A percentile compares a stretch with the other conserved stretches of the same genome.
phyloP scores from a whole-genome alignment of 805 yeast species.

The Dipodascus geniculatus region DNA sequence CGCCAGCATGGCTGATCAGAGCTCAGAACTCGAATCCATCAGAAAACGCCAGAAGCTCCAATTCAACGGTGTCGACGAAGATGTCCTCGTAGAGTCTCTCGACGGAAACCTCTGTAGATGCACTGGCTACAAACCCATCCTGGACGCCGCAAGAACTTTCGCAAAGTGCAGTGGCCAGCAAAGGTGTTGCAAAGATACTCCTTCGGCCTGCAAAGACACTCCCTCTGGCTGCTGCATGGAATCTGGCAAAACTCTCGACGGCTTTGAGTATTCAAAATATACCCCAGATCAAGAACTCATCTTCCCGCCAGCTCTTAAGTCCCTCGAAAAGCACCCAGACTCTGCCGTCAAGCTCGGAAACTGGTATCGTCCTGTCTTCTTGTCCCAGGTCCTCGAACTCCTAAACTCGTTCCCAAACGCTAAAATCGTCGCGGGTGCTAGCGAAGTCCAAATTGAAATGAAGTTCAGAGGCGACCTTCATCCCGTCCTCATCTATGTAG shows the following conservation, averaged over 20 bases:
- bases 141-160: conserved; percentile 33
- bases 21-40: too few relatives aligned
- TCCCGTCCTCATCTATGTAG: conserved; percentile 30
- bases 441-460: conserved; percentile 37
- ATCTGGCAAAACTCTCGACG: conserved; percentile 29
- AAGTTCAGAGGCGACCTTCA: conserved; percentile 33
- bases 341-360: conserved; percentile 26
- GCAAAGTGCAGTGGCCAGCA: not conserved
- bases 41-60: not conserved
- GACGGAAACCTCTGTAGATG: conserved; percentile 40
- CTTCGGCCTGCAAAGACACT: too few relatives aligned
- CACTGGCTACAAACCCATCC: conserved; percentile 39
- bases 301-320: conserved; percentile 30
- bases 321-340: conserved; percentile 20
- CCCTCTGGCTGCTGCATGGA: not conserved
- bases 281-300: conserved; percentile 29
- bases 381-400: conserved; percentile 28
- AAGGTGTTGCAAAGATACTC: conserved; percentile 17
- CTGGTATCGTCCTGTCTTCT: conserved; percentile 35
- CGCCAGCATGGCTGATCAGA: too few relatives aligned
- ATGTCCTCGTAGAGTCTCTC: conserved; percentile 33
- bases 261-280: conserved; percentile 31
- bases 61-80: conserved; percentile 13
- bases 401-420: conserved; percentile 26
- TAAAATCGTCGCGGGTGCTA: conserved; percentile 36